These are phyloP conservation scores for Prunus yedoensis DNA, from an alignment of 331 rosid species.

Conservation along the genomic window DNA sequence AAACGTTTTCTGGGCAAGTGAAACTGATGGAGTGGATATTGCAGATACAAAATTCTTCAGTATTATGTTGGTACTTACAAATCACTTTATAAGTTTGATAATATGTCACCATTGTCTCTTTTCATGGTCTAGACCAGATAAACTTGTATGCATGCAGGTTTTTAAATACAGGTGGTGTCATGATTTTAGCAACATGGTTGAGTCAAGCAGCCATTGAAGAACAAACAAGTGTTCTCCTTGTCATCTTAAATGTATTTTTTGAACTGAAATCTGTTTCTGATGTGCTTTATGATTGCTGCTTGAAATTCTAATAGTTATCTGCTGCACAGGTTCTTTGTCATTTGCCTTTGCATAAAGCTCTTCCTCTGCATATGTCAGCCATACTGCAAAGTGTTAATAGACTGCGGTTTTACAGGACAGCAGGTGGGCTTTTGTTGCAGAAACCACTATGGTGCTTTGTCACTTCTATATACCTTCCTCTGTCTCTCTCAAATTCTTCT, in stretches of 20 bases:
- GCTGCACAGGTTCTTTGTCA: conserved; percentile 86
- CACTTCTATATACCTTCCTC: neutral
- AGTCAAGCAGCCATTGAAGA: conserved; percentile 82
- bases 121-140: conserved; percentile 30
- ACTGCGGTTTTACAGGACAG: conserved; percentile 77
- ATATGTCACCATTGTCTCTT: conserved; percentile 9
- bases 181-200: conserved; percentile 89
- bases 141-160: conserved; percentile 57
- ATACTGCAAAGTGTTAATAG: conserved; percentile 84
- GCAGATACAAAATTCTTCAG: conserved; percentile 74
- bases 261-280: conserved; percentile 18
- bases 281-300: conserved; percentile 3
- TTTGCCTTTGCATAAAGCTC: conserved; percentile 83
- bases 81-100: conserved; percentile 28
- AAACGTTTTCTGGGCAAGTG: conserved; percentile 90
- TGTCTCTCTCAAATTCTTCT: neutral
- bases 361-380: conserved; percentile 85
- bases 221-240: conserved; percentile 80
- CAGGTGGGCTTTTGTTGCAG: conserved; percentile 63
- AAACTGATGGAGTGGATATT: conserved; percentile 90
- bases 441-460: conserved; percentile 8
- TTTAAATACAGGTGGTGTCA: conserved; percentile 72
- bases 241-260: conserved; percentile 68
- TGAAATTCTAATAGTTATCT: conserved; percentile 25
- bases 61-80: conserved; percentile 72